phyloP scores from a whole-genome alignment of 345 rosid species.

The Mangifera indica region DNA sequence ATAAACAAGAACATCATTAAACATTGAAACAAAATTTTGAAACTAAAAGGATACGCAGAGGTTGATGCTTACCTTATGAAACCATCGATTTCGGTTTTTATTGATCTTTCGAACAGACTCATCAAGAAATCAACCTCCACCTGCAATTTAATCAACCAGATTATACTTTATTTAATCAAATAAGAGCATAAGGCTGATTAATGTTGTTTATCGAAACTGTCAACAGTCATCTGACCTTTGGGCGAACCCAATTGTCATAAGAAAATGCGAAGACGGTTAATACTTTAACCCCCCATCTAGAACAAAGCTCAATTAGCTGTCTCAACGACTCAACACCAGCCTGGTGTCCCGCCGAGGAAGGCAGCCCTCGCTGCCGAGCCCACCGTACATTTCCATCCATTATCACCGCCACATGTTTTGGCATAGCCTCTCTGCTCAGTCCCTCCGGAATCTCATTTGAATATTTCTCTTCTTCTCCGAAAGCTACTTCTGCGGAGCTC shows the following conservation, averaged over 20 bases:
- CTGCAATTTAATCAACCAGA: conserved; percentile 32
- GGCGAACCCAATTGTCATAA: conserved; percentile 73
- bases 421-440: conserved; percentile 50
- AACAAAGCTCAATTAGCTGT: conserved; percentile 50
- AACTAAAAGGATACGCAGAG: background rate
- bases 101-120: conserved; percentile 54
- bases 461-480: conserved; percentile 23
- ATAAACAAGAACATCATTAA: background rate
- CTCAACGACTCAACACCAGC: conserved; percentile 61
- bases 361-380: conserved; percentile 57
- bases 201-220: background rate
- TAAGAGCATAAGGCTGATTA: background rate
- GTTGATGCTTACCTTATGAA: conserved; percentile 36
- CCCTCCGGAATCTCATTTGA: conserved; percentile 42
- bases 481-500: conserved; percentile 11
- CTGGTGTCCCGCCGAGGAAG: conserved; percentile 56
- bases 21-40: background rate
- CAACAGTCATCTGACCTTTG: conserved; percentile 35
- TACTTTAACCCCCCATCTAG: conserved; percentile 64
- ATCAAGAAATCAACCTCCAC: conserved; percentile 67
- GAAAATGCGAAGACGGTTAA: conserved; percentile 87
- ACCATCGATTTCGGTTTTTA: conserved; percentile 40
- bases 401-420: conserved; percentile 76
- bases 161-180: background rate
- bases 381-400: conserved; percentile 87